Base-by-base conservation (phyloP, 2,329 filamentous ascomycete genomes). In the Ramichloridium luteum region DNA sequence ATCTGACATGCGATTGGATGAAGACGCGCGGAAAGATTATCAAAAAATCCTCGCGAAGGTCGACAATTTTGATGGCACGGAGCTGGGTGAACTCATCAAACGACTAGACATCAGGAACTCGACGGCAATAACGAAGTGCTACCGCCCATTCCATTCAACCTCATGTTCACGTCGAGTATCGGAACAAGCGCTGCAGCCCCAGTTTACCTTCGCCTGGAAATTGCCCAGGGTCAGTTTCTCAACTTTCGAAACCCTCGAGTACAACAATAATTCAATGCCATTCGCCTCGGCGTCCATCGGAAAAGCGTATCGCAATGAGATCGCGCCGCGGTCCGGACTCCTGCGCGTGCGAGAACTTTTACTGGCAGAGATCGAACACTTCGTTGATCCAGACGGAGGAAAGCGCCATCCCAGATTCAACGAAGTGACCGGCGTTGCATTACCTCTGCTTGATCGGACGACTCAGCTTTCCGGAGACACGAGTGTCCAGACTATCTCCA, bases 301-400 rank as follows among this genome's bases (percentile, higher is more conserved):
- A 61, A 93, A 93, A 62, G 93, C 86, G 2, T 96, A 93, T 71
- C 76, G 88, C 51, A 96, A 96, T 56, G 88, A 96, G 55, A 94
- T 96, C 48, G 93, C 88, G 1, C 88, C 88, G 6, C 74, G 88
- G 35, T 74, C 82, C 41, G 90, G 88, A 60, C 75, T 96, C 25
- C 64, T 96, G 37, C 80, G 88, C 48, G 90, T 96, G 26, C 81
- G 90, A 48, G 88, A 96, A 59, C 96, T 96, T 63, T 62, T 94
- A 48, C 94, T 96, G 88, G 88, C 86, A 14, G 88, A 96, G 63
- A 93, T 96, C 49, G 88, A 96, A 64, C 88, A 96, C 59, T 96
- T 82, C 54, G 88, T 96, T 45, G 90, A 96, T 51, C 88, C 88
- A 6, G 69, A 88, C 51, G 76, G 83, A 53, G 83, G 84, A 60